A percentile compares a stretch with the other conserved stretches of the same genome.
phyloP scores from a whole-genome alignment of 371 early-diverging fungal genomes.

The Mortierella sp. region DNA sequence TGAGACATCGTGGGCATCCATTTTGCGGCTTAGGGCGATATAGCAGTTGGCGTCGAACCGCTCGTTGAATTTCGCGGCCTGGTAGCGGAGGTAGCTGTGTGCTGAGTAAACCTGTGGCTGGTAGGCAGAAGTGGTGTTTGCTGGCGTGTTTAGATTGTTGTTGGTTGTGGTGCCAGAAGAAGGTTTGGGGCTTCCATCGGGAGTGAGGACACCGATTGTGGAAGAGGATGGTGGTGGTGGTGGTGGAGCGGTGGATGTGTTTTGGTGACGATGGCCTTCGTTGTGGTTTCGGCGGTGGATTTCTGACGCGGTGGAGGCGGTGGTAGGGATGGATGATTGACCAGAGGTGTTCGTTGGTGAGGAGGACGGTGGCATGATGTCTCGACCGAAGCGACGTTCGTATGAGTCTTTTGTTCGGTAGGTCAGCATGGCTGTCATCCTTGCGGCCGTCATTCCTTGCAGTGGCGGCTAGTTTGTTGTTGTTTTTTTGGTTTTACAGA shows the following conservation, averaged over 20 bases:
- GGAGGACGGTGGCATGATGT: slow-evolving; percentile 62
- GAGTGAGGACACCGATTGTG: neutral
- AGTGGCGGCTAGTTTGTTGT: slow-evolving; percentile 65
- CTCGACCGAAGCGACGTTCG: slow-evolving; percentile 93
- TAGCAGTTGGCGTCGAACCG: slow-evolving; percentile 99
- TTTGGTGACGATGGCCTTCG: slow-evolving; percentile 62
- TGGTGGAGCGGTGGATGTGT: neutral
- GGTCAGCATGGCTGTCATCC: slow-evolving; percentile 96
- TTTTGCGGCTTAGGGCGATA: slow-evolving; percentile 91
- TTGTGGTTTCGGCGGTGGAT: slow-evolving; percentile 69
- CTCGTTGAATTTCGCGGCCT: slow-evolving; percentile 94
- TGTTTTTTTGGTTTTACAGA: neutral
- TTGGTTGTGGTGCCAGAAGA: neutral
- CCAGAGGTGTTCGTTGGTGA: neutral
- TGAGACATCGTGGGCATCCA: slow-evolving; percentile 94
- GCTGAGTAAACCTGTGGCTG: slow-evolving; percentile 82
- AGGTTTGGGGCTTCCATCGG: slow-evolving; percentile 16
- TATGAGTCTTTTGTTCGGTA: slow-evolving; percentile 94
- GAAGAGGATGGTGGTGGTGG: neutral
- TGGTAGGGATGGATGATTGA: neutral
- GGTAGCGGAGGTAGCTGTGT: slow-evolving; percentile 95
- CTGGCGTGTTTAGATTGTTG: neutral
- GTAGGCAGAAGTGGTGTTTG: neutral
- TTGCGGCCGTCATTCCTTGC: slow-evolving; percentile 90
- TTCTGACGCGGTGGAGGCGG: slow-evolving; percentile 56